Evolutionary conservation across 352 stramenopile species (phyloP), one percentile per base, ranked within the genome.

Genomic region (Phytophthora lateralis): DNA sequence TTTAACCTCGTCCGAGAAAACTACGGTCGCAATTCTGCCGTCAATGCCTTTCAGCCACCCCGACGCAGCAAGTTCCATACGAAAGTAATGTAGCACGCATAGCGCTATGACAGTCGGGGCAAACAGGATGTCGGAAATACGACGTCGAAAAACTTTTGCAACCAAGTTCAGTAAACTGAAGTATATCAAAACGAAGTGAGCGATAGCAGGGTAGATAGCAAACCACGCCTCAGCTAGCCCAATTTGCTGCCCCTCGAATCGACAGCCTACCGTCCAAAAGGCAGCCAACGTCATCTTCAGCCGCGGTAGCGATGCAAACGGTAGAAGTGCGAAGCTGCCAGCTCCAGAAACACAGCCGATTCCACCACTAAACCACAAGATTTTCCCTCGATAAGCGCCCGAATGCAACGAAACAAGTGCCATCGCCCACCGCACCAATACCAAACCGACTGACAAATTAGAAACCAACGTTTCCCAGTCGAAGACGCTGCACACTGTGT

Each of bases 121-220:
- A 20, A 77, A 77, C 7, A 78, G 24, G 2, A 41, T 41, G 35
- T 76, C 73, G 17, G 53, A 69, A 12, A 75, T 49, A 4, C 75
- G 69, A 3, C 75, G 62, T 6, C 66, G 65, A 1, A 55, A 26
- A 1, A 66, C 17, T 61, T 78, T 78, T 0, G 49, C 63, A 4
- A 66, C 21, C 7, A 49, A 17, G 37, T 84, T 78, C 21, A 79
- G 57, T n/a, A 80, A 2, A 27, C 75, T 84, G 66, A 51, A 80
- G 54, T 58, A 66, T 11, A 69, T 42, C n/a, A 63, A 24, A 7
- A 46, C 11, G 4, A 61, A 48, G 60, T 57, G 42, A 18, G 45
- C 37, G 3, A 62, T 57, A 3, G 15, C 52, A 3, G 60, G 60
- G 26, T 67, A 81, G 4, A 81, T 59, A 0, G 46, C 62, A 41